Conservation (phyloP, 1,284 basidiomycete species). For the Malassezia dermatis region DNA sequence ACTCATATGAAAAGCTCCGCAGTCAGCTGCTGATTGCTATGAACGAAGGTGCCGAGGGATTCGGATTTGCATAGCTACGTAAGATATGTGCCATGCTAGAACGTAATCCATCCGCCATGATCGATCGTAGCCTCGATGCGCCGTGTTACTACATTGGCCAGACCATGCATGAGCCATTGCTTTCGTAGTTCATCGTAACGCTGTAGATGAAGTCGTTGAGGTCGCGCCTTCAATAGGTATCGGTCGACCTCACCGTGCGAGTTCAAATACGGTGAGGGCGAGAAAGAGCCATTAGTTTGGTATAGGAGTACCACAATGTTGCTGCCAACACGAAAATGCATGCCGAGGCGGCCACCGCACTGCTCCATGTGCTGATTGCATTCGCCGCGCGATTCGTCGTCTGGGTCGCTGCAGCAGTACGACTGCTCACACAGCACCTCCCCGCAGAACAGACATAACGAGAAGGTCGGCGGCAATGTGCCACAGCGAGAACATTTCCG, state of each 20-base stretch:
- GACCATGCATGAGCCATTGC: constrained; percentile 76
- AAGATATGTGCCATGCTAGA: constrained; percentile 50
- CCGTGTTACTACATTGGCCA: constrained; percentile 79
- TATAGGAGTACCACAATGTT: constrained; percentile 88
- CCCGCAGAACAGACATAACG: constrained; percentile 85
- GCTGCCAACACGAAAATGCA: constrained; percentile 84
- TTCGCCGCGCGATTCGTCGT: constrained; percentile 57
- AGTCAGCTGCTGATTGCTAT: constrained; percentile 32
- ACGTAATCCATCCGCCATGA: constrained; percentile 79
- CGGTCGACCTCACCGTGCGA: constrained; percentile 87
- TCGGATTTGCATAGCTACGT: constrained; percentile 38
- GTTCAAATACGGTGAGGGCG: constrained; percentile 82
- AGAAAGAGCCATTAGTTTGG: constrained; percentile 75
- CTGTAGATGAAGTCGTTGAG: constrained; percentile 74
- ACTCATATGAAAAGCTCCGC: constrained; percentile 39
- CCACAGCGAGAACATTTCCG: constrained; percentile 66
- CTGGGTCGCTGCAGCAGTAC: constrained; percentile 74
- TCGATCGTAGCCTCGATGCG: constrained; percentile 69
- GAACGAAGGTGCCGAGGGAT: constrained; percentile 46
- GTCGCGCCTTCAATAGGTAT: constrained; percentile 74
- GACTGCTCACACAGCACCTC: constrained; percentile 78
- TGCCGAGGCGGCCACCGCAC: constrained; percentile 79
- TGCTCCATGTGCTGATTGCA: constrained; percentile 90
- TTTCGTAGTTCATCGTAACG: constrained; percentile 86
- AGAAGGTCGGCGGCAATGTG: constrained; percentile 71